Evolutionary conservation across 1,284 basidiomycete species (phyloP), one percentile per base, ranked within the genome.

Genomic region (Apiotrichum domesticum): DNA sequence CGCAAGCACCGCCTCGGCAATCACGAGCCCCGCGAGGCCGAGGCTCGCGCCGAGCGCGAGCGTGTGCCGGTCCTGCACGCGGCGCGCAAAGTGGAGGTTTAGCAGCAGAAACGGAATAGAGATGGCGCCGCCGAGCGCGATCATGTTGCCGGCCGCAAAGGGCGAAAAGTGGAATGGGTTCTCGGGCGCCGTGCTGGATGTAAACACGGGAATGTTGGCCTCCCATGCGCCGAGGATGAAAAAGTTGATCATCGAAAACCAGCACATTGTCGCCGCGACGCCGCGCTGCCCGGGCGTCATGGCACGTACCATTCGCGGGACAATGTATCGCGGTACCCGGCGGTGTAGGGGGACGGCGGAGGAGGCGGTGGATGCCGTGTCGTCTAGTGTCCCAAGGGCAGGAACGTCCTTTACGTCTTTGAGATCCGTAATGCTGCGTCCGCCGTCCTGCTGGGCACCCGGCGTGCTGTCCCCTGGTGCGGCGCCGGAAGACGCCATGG

Each of bases 111-210:
- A 56, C 9, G 55, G 55, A 14, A 56, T 43, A 2, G 55, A n/a
- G 29, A 44, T 47, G 29, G 55, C 55, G n/a, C 55, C 55, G 21
- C 55, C 55, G 7, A 56, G 41, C 29, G 55, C 55, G 40, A 56
- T 56, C 15, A 56, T 11, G 51, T 56, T 56, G 33, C 55, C 55
- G 5, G 55, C 35, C n/a, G 50, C 46, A n/a, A 56, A 56, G 34
- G 55, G 55, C 7, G 51, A 48, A n/a, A 56, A 56, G 46, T 56
- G 45, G 55, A 56, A 56, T 13, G 55, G 55, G 46, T 56, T 56
- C 4, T n/a, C n/a, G 0, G 50, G 51, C 15, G 51, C 51, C 10
- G 40, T 11, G 8, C 46, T 48, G n/a, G 55, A 37, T 1, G 55
- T 56, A 29, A 52, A 56, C 5, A 56, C 55, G 3, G 55, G 55